Evolutionary conservation across 345 rosid species (phyloP).

Genomic region (Boechera retrofracta): DNA sequence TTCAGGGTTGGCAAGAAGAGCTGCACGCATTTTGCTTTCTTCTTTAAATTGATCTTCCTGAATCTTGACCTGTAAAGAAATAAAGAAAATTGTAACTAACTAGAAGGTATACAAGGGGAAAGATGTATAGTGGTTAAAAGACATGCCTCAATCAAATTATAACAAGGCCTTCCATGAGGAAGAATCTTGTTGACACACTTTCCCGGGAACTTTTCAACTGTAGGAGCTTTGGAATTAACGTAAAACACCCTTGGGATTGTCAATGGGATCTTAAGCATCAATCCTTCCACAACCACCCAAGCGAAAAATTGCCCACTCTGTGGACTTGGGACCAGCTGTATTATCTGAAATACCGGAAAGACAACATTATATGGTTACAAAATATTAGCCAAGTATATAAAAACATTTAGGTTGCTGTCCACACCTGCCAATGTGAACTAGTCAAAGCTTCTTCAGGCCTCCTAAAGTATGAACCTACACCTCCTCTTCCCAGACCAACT

Average conservation of each 20-base stretch:
- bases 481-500: conserved; percentile 54
- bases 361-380: conserved; percentile 36
- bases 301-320: conserved; percentile 70
- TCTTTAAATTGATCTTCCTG: conserved; percentile 75
- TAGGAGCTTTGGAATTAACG: conserved; percentile 72
- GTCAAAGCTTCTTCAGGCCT: conserved; percentile 81
- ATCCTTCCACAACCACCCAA: conserved; percentile 91
- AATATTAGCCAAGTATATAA: conserved; percentile 31
- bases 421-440: conserved; percentile 87
- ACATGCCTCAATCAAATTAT: conserved; percentile 80
- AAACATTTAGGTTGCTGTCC: conserved; percentile 22
- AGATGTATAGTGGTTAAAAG: conserved; percentile 31
- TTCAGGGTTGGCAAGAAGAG: conserved; percentile 94
- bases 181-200: conserved; percentile 79
- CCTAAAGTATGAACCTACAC: conserved; percentile 82
- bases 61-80: conserved; percentile 56
- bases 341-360: conserved; percentile 57
- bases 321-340: conserved; percentile 76
- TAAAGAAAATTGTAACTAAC: conserved; percentile 27
- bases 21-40: conserved; percentile 75
- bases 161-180: conserved; percentile 81
- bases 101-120: conserved; percentile 19
- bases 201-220: conserved; percentile 76
- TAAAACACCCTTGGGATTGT: conserved; percentile 79
- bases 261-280: conserved; percentile 90